These are phyloP conservation scores for Liquidambar formosana DNA, from an alignment of 164 flowering plant species.

Conservation along the genomic window DNA sequence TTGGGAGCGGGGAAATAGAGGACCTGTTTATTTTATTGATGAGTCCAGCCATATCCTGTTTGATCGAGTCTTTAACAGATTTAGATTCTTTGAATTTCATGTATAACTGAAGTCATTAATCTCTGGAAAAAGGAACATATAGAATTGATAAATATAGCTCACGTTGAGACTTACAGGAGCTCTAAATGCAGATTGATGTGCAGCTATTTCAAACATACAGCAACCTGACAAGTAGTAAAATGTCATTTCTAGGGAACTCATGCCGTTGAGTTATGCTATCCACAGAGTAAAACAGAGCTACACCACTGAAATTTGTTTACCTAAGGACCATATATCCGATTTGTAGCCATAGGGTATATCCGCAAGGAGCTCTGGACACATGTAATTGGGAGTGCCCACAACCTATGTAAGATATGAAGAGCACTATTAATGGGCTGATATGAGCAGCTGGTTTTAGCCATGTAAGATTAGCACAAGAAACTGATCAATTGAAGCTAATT, in stretches of 20 bases:
- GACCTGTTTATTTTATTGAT: constrained; percentile 77
- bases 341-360: constrained; percentile 76
- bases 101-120: too few species aligned
- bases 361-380: constrained; percentile 81
- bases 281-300: neutral
- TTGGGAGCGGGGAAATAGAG: constrained; percentile 73
- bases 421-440: neutral
- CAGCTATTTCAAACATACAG: constrained; percentile 90
- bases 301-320: constrained; percentile 17
- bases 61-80: constrained; percentile 2
- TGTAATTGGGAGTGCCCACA: constrained; percentile 67
- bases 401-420: constrained; percentile 30
- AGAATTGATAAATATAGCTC: neutral
- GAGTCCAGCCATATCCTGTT: constrained; percentile 81
- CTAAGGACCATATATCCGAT: constrained; percentile 79
- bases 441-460: too few species aligned
- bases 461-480: too few species aligned
- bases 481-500: too few species aligned
- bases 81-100: neutral
- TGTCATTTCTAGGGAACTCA: neutral
- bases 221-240: constrained; percentile 54
- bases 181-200: constrained; percentile 82
- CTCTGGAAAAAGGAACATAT: too few species aligned
- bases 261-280: neutral
- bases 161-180: constrained; percentile 63